Percentiles rank a stretch among this genome's conserved stretches.
phyloP scores from a whole-genome alignment of 257 asterid genomes.

The Echites panduratus region DNA sequence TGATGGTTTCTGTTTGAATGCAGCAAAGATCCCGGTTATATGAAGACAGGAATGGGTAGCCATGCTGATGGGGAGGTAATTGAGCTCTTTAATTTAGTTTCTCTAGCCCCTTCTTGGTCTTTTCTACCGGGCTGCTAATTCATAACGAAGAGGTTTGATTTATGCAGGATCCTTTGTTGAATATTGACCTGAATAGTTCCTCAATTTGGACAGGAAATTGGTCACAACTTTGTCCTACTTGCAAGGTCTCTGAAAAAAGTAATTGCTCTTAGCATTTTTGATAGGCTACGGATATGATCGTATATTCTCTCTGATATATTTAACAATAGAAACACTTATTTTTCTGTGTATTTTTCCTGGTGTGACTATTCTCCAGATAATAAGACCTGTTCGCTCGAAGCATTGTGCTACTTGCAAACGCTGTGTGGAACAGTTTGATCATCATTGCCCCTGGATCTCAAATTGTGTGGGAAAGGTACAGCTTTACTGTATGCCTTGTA shows the following conservation, averaged over 20 bases:
- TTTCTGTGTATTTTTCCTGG: constrained; percentile 13
- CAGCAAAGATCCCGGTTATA: constrained; percentile 92
- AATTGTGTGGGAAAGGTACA: constrained; percentile 97
- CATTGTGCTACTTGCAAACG: constrained; percentile 87
- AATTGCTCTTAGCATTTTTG: constrained; percentile 12
- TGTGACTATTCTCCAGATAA: constrained; percentile 45
- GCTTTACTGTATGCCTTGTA: background rate
- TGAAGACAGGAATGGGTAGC: constrained; percentile 34
- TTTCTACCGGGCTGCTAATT: background rate
- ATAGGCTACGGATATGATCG: constrained; percentile 15
- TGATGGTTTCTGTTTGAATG: constrained; percentile 33
- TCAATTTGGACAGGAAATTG: constrained; percentile 83
- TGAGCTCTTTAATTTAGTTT: constrained; percentile 10
- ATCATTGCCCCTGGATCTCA: constrained; percentile 99
- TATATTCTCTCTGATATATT: constrained; percentile 20
- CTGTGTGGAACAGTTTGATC: constrained; percentile 98
- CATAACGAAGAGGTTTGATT: constrained; percentile 11
- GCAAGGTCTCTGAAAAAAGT: constrained; percentile 60
- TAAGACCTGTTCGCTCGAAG: constrained; percentile 95
- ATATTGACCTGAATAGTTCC: constrained; percentile 57
- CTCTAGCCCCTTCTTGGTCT: constrained; percentile 5
- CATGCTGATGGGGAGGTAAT: constrained; percentile 66
- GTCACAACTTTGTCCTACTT: constrained; percentile 98
- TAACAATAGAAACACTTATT: constrained; percentile 3
- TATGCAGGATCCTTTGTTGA: constrained; percentile 74